phyloP scores from a whole-genome alignment of 495 filamentous ascomycete species.

The Wilcoxina mikolae region DNA sequence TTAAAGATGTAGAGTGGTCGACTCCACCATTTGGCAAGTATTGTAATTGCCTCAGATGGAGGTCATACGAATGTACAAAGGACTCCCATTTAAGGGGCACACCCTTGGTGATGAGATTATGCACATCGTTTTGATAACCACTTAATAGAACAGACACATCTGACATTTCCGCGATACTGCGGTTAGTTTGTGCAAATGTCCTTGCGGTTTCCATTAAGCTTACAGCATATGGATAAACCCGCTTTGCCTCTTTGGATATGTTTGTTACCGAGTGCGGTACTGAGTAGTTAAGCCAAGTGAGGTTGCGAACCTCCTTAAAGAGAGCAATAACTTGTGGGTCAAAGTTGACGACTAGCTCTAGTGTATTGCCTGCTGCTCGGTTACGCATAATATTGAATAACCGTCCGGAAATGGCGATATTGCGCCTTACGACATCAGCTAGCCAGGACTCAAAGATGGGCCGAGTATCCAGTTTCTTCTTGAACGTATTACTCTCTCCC shows the following conservation, averaged over 20 bases:
- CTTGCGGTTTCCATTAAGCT: conserved; percentile 95
- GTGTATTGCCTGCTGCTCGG: conserved; percentile 64
- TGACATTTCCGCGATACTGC: conserved; percentile 64
- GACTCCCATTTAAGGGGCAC: conserved; percentile 89
- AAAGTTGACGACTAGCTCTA: conserved; percentile 89
- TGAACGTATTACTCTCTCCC: conserved; percentile 73
- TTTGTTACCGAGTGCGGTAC: conserved; percentile 89
- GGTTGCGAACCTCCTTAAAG: conserved; percentile 97
- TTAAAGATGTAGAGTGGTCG: conserved; percentile 41
- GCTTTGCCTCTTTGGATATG: conserved; percentile 89
- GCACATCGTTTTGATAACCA: conserved; percentile 79
- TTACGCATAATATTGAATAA: conserved; percentile 83
- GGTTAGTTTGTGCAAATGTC: conserved; percentile 72
- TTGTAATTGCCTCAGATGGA: conserved; percentile 57
- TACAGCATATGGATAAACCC: conserved; percentile 93
- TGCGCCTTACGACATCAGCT: conserved; percentile 67
- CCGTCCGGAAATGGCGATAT: conserved; percentile 77
- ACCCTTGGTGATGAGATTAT: conserved; percentile 66
- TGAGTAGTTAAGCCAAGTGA: conserved; percentile 81
- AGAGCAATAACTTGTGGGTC: conserved; percentile 90
- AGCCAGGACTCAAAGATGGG: conserved; percentile 92
- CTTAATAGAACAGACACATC: conserved; percentile 74
- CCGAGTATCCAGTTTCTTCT: conserved; percentile 86
- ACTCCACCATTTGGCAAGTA: conserved; percentile 44
- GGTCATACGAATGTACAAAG: conserved; percentile 88